Evolutionary conservation across 495 filamentous ascomycete species (phyloP), one percentile per base, ranked within the genome.

Genomic region (Penicillium pulvis): DNA sequence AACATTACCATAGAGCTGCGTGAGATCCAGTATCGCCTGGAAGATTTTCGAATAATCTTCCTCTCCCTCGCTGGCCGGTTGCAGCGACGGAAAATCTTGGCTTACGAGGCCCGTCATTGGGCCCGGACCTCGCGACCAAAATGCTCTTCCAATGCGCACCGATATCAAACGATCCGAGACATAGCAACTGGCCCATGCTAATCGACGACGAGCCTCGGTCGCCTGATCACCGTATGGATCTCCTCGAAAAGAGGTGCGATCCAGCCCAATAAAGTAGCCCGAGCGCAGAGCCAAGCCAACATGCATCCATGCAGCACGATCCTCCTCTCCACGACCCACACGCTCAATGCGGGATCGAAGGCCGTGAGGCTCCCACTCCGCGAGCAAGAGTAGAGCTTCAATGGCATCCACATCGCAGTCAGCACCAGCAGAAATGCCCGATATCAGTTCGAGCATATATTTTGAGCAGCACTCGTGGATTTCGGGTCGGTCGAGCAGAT

Each of bases 231-330:
- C 71, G 16, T 76, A 74, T 16, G 72, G 58, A 58, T 77, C 69
- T 55, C 75, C 70, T 53, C 79, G 76, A 74, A 88, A 79, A 45
- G 81, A 77, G 44, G 85, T 80, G 54, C 79, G 71, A 59, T 88
- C 85, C 30, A 87, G 64, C 12, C 78, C 85, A 6, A 86, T 76
- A 57, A 85, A 87, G 61, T 87, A 87, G 0, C 82, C 85, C n/a
- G 85, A 81, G 41, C 85, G 77, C 11, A 88, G 61, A 2, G 85
- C 85, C 6, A 83, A 78, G 6, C 85, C 85, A 11, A 87, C 83
- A 65, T 87, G 85, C 85, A 87, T 87, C 85, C 85, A 88, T 4
- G 83, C 82, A 33, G 84, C 83, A 43, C 84, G 78, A 60, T 88
- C 85, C 67, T 88, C 85, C 67, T 87, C 83, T 10, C 85, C 85